Base-by-base conservation (phyloP, 225 moss, liverwort and hornwort species). In the Bryoerythrophyllum caledonicum region DNA sequence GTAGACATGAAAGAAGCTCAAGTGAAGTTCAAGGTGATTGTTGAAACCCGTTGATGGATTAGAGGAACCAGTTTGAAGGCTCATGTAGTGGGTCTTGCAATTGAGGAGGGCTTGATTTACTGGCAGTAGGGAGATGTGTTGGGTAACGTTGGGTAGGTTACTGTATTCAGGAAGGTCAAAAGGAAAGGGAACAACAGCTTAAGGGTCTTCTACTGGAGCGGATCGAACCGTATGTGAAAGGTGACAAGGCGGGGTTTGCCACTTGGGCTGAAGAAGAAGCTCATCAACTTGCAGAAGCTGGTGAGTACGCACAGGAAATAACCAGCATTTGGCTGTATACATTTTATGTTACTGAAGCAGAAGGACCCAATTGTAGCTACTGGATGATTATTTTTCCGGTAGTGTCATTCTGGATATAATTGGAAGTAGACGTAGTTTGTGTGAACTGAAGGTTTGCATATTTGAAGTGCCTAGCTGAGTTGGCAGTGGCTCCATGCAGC, bases 211-310 rank as follows among this genome's bases (percentile, higher is more conserved):
- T 95, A 40, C 86, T 38, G 32, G 90, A 93, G 35, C 86, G 88
- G 11, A 81, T 95, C 65, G 79, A 90, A 5, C 73, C 1, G 10
- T 93, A 84, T 71, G 81, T 88, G 27, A 69, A 76, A 27, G 88
- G 81, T 40, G 60, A 84, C 20, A 93, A 76, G 84, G 82, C 24
- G 5, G 75, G 37, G 15, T 95, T 92, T 56, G 21, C 65, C 8
- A 52, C 51, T 9, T 91, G 93, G 95, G 85, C 81, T 25, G 77
- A 78, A 68, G 77, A 81, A 12, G 93, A 95, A 85, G 87, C 82
- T 12, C 72, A 84, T 63, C 93, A 87, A 74, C 87, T 96, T 65
- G 86, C 81, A 52, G 85, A 83, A 65, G 93, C 93, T 77, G 87
- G 93, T 93, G 86, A 71, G 74, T 66, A 19, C 71, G 14, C 30